phyloP scores from a whole-genome alignment of 106 monocot species.

The Apostasia shenzhenica region DNA sequence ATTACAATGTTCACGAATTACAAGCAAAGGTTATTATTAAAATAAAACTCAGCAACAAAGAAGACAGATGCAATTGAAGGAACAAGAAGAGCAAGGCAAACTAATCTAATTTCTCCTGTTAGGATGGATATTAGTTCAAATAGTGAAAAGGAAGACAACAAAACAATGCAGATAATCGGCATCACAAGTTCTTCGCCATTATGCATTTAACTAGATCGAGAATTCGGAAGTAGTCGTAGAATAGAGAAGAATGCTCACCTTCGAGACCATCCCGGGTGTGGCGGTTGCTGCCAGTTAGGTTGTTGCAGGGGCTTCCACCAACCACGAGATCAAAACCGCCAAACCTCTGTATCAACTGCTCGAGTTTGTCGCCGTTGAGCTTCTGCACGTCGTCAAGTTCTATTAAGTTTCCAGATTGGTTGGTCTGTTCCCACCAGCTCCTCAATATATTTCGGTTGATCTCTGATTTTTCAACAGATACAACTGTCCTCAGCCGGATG shows the following conservation, averaged over 20 bases:
- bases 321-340: slow-evolving; percentile 8
- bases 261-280: slow-evolving; percentile 61
- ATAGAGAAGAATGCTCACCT: slow-evolving; percentile 60
- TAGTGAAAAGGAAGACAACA: too few species aligned
- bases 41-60: too few species aligned
- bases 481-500: slow-evolving; percentile 42
- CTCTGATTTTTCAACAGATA: slow-evolving; percentile 59
- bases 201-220: slow-evolving; percentile 53
- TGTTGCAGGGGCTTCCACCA: slow-evolving; percentile 45
- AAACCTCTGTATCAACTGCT: slow-evolving; percentile 16
- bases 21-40: too few species aligned
- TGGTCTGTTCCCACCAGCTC: slow-evolving; percentile 59
- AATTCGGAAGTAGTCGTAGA: slow-evolving; percentile 73
- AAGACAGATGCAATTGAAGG: too few species aligned
- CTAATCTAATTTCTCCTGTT: too few species aligned
- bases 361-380: slow-evolving; percentile 23
- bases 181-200: slow-evolving; percentile 27
- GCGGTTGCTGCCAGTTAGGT: slow-evolving; percentile 50
- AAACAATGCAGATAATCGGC: neutral
- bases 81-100: too few species aligned
- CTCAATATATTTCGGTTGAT: slow-evolving; percentile 47
- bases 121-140: too few species aligned
- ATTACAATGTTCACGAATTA: too few species aligned
- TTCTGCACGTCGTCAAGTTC: slow-evolving; percentile 47
- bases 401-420: slow-evolving; percentile 39